Evolutionary conservation across 768 basidiomycete genomes (phyloP), one percentile per base, ranked within the genome.

Genomic region (Cyclocybe aegerita): DNA sequence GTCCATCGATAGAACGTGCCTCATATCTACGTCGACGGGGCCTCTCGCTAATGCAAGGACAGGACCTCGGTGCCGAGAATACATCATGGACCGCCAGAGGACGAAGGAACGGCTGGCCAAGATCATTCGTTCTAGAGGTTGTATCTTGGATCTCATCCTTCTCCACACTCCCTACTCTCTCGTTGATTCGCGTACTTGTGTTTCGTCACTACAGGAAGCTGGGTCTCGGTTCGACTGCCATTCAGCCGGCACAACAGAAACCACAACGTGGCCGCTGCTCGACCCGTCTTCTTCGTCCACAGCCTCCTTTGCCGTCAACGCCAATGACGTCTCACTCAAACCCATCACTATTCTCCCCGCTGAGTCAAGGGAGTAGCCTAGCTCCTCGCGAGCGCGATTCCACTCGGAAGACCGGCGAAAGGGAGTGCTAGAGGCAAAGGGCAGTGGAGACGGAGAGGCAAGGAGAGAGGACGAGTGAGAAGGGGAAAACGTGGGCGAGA

Each of bases 61-160:
- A 33, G 33, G 17, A 49, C 39, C 44, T 49, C 50, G 33, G 50
- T n/a, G n/a, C n/a, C n/a, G n/a, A n/a, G n/a, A n/a, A 4, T 55
- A 51, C 30, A 59, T 62, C 9, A 52, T 75, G 23, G 76, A 82
- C 65, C 75, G 77, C 36, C 75, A 78, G 50, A 70, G 67, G 36
- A 59, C 81, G 56, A 79, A 77, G 59, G 79, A 79, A 34, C 66
- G 79, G 16, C 65, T 85, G 43, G 70, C 70, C 2, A 66, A 68
- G 17, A 82, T 85, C 43, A 80, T 85, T 23, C 78, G 79, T 10
- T 66, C 79, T 1, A 82, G 81, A 68, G 75, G 79, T 82, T 81
- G 42, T 55, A 77, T 33, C 50, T 17, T 46, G 37, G 34, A 40
- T 46, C 36, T 48, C 10, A 39, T 42, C 38, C 54, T 36, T 11